These are phyloP conservation scores for Pseudocercospora ulei DNA, from an alignment of 2,329 filamentous ascomycete species.

Conservation along the genomic window DNA sequence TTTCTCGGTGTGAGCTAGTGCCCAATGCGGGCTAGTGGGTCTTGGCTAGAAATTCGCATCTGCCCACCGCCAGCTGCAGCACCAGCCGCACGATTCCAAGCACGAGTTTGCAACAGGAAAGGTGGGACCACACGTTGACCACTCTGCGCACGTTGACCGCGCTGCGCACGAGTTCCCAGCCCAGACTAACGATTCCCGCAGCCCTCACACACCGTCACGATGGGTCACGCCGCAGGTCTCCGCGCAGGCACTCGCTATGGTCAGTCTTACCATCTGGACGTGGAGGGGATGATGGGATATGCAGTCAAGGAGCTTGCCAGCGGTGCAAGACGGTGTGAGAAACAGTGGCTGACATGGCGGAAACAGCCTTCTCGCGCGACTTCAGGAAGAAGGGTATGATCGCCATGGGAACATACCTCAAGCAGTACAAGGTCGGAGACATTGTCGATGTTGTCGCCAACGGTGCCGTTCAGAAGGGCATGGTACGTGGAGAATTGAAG, in stretches of 20 bases:
- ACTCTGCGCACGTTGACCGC: not conserved
- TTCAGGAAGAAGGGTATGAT: conserved; percentile 97
- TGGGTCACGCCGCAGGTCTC: conserved; percentile 47
- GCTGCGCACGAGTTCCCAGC: not conserved
- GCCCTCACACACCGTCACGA: conserved; percentile 36
- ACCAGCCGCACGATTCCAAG: conserved; percentile 6
- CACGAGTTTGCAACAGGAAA: conserved; percentile 2
- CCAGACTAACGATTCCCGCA: conserved; percentile 20
- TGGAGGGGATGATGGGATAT: conserved; percentile 4
- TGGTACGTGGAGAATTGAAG: conserved; percentile 48
- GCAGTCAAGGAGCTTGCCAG: too few relatives aligned
- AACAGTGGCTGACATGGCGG: conserved; percentile 20
- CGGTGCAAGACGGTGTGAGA: too few relatives aligned
- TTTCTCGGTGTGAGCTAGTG: not conserved
- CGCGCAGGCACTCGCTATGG: conserved; percentile 39
- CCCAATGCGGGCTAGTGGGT: conserved; percentile 14
- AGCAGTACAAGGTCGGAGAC: conserved; percentile 94
- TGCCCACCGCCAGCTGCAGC: too few relatives aligned
- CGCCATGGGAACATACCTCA: conserved; percentile 84
- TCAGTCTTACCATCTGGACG: conserved; percentile 42
- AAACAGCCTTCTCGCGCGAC: conserved; percentile 68
- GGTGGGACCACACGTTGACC: not conserved
- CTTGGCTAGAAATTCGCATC: not conserved
- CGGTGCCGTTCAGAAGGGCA: conserved; percentile 92
- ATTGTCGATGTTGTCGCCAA: conserved; percentile 99